A percentile compares a stretch with the other conserved stretches of the same genome.
Conservation (phyloP, 352 stramenopile species). For the Phytophthora cactorum region DNA sequence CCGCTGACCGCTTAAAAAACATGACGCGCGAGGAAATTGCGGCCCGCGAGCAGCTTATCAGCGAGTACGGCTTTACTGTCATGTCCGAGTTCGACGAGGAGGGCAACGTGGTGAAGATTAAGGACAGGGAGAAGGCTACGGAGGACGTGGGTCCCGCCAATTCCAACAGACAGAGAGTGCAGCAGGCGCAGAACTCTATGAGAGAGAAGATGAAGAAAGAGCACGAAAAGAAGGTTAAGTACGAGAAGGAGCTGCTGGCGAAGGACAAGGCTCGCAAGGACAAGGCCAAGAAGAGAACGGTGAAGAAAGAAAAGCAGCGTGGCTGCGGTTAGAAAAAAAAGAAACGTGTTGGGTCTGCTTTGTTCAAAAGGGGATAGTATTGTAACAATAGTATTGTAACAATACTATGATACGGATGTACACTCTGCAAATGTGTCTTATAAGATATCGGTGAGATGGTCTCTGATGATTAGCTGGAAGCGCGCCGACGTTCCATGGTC, state of each 20-base stretch:
- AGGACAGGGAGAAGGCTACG: slow-evolving; percentile 63
- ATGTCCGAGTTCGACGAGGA: slow-evolving; percentile 88
- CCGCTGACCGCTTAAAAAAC: slow-evolving; percentile 58
- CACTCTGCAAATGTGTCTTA: slow-evolving; percentile 19
- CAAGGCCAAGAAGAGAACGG: slow-evolving; percentile 73
- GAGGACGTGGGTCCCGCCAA: slow-evolving; percentile 48
- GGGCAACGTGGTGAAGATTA: slow-evolving; percentile 80
- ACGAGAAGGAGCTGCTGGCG: slow-evolving; percentile 74
- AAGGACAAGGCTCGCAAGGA: slow-evolving; percentile 75
- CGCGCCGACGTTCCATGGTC: not conserved
- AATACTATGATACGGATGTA: slow-evolving; percentile 18
- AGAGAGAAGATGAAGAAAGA: slow-evolving; percentile 79
- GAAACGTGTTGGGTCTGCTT: no score
- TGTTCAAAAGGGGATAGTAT: not conserved
- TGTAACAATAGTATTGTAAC: not conserved
- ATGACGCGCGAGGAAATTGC: slow-evolving; percentile 82
- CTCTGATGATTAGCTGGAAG: slow-evolving; percentile 9
- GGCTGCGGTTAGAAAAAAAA: slow-evolving; percentile 50
- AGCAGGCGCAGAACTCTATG: slow-evolving; percentile 56
- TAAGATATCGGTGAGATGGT: not conserved
- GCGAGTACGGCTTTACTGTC: slow-evolving; percentile 77
- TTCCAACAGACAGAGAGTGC: slow-evolving; percentile 61
- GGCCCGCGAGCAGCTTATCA: slow-evolving; percentile 80
- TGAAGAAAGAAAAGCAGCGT: slow-evolving; percentile 79
- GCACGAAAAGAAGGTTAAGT: slow-evolving; percentile 72